These are phyloP conservation scores for Corynascus novoguineensis DNA, from an alignment of 495 filamentous ascomycete genomes.

Conservation along the genomic window DNA sequence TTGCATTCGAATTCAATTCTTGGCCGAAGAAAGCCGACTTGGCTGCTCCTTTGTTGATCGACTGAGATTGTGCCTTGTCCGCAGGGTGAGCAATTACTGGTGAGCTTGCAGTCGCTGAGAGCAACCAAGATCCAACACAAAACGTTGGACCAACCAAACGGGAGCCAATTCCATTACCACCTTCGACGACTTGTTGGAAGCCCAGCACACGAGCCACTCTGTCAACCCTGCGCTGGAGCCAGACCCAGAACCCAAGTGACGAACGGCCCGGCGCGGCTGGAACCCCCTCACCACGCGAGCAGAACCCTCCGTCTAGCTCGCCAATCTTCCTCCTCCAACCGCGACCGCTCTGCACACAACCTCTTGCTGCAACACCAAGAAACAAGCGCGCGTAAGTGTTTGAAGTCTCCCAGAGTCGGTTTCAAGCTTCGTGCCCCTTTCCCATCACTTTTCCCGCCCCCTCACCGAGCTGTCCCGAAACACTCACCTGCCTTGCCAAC, in stretches of 20 bases:
- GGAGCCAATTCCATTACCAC: conserved; percentile 12
- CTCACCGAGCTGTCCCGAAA: conserved; percentile 29
- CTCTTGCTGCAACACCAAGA: conserved; percentile 7
- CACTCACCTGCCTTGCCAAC: conserved; percentile 26
- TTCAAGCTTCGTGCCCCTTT: neutral
- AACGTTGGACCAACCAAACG: conserved; percentile 22
- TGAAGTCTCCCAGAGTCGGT: conserved; percentile 1
- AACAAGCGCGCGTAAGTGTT: conserved; percentile 19
- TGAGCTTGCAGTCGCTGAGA: conserved; percentile 6
- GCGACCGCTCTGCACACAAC: neutral
- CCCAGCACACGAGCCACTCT: conserved; percentile 1
- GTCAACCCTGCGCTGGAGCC: conserved; percentile 10
- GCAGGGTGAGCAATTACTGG: conserved; percentile 12
- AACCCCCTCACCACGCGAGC: conserved; percentile 19
- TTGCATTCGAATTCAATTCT: neutral
- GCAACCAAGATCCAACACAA: neutral
- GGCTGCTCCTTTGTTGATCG: neutral
- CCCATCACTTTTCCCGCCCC: neutral
- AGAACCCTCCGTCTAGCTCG: conserved; percentile 7
- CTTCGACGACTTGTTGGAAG: conserved; percentile 1
- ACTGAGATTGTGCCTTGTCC: conserved; percentile 9
- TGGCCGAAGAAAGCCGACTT: neutral
- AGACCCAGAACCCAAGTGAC: conserved; percentile 13
- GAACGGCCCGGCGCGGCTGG: conserved; percentile 18
- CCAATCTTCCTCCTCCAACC: conserved; percentile 10